phyloP scores from a whole-genome alignment of 116 monocot genomes.

The Papilionanthe hybrid region DNA sequence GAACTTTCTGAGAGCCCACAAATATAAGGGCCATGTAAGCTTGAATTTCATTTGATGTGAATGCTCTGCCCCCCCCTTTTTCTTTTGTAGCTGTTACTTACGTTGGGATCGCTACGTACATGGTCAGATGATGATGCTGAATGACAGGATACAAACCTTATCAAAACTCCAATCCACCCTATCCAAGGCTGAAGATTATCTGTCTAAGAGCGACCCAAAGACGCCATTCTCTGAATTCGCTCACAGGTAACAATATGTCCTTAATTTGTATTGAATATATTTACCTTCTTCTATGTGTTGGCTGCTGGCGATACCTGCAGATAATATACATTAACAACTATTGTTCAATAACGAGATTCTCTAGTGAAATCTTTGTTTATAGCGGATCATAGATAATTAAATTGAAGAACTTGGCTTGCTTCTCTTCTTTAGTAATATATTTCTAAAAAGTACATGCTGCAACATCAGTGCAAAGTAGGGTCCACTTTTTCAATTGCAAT shows the following conservation, averaged over 20 bases:
- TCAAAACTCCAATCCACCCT: constrained; percentile 67
- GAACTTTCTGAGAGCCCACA: constrained; percentile 77
- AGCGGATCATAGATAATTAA: neutral
- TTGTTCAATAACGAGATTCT: neutral
- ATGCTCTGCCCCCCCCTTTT: neutral
- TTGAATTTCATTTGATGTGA: neutral
- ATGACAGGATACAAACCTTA: constrained; percentile 73
- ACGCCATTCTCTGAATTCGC: constrained; percentile 74
- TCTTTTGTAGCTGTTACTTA: constrained; percentile 5
- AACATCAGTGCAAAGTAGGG: neutral
- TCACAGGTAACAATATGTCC: constrained; percentile 29
- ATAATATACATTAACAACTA: neutral
- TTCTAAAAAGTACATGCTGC: neutral
- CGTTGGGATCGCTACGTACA: neutral
- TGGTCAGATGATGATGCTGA: constrained; percentile 82
- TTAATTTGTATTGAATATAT: neutral
- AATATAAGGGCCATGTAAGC: constrained; percentile 79
- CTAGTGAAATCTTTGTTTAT: neutral
- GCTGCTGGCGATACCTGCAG: too few relatives aligned
- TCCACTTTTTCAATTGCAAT: neutral
- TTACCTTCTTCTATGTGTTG: too few relatives aligned
- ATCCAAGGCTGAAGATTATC: constrained; percentile 69
- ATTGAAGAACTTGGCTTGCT: neutral
- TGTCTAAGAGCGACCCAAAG: constrained; percentile 55
- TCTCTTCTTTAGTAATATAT: neutral